These are phyloP conservation scores for Capsicum baccatum DNA, from an alignment of 257 asterid species.

Conservation along the genomic window DNA sequence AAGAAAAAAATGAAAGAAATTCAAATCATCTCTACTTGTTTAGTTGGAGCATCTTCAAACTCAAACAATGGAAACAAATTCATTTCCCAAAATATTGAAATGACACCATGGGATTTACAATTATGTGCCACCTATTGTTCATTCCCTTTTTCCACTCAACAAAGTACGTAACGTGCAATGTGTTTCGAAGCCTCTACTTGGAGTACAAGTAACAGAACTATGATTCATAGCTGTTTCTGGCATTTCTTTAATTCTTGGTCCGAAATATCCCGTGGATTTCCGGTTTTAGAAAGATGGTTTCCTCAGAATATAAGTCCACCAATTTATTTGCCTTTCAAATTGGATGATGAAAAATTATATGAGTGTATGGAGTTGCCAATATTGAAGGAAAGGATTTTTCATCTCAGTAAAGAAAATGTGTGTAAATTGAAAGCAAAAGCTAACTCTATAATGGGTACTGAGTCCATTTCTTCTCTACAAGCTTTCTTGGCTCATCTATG, in stretches of 20 bases:
- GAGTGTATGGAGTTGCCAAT: background rate
- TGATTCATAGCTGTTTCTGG: slow-evolving; percentile 58
- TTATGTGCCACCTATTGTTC: slow-evolving; percentile 37
- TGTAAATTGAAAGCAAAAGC: slow-evolving; percentile 17
- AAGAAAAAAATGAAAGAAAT: slow-evolving; percentile 29
- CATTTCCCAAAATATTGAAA: background rate
- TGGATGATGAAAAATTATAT: slow-evolving; percentile 21
- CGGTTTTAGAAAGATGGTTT: slow-evolving; percentile 40
- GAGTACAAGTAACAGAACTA: slow-evolving; percentile 51
- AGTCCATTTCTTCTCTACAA: slow-evolving; percentile 28
- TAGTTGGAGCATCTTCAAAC: slow-evolving; percentile 18
- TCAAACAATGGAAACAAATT: background rate
- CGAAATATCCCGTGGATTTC: slow-evolving; percentile 49
- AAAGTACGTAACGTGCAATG: slow-evolving; percentile 38
- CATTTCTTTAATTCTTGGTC: slow-evolving; percentile 59
- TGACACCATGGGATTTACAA: too few relatives aligned
- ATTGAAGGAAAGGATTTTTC: slow-evolving; percentile 42
- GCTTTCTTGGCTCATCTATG: slow-evolving; percentile 30
- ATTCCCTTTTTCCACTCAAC: slow-evolving; percentile 42
- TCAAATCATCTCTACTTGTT: slow-evolving; percentile 31
- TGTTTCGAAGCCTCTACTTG: slow-evolving; percentile 43
- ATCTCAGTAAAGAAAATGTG: slow-evolving; percentile 33
- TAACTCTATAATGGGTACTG: background rate
- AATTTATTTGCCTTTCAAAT: slow-evolving; percentile 31
- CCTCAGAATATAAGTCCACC: background rate